Conservation (phyloP, 129 eudicot species). For the Calendula officinalis region DNA sequence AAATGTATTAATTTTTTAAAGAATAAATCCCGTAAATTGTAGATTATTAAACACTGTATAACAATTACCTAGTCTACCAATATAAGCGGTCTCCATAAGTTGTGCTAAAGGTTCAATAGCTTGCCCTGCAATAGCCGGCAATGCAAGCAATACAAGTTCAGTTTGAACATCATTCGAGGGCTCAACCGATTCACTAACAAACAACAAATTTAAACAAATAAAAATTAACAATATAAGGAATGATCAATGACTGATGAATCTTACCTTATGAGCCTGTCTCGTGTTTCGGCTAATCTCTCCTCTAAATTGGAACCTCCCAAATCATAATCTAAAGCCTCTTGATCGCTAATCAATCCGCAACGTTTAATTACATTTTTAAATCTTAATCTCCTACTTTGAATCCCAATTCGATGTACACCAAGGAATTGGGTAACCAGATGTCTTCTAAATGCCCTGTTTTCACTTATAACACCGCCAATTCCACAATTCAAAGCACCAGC, state of each 20-base stretch:
- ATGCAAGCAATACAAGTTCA: conserved; percentile 59
- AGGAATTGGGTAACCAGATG: conserved; percentile 19
- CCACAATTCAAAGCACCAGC: conserved; percentile 42
- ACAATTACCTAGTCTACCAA: conserved; percentile 52
- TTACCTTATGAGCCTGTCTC: conserved; percentile 44
- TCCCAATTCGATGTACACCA: conserved; percentile 19
- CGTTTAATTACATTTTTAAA: conserved; percentile 37
- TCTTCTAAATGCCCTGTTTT: conserved; percentile 28
- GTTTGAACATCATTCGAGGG: conserved; percentile 30
- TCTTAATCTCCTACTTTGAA: conserved; percentile 32
- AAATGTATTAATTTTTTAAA: conserved; percentile 3
- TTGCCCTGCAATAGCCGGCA: conserved; percentile 72
- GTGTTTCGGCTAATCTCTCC: conserved; percentile 34
- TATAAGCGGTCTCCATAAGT: conserved; percentile 73
- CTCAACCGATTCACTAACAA: conserved; percentile 39
- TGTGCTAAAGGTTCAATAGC: conserved; percentile 74
- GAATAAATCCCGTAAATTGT: neutral
- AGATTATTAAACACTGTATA: neutral
- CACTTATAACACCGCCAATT: conserved; percentile 34
- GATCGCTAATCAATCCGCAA: conserved; percentile 49
- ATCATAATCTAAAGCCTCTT: conserved; percentile 42
- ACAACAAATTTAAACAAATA: neutral
- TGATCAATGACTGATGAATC: conserved; percentile 2
- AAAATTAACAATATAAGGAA: conserved; percentile 15
- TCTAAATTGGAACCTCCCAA: conserved; percentile 36